A percentile compares a stretch with the other conserved stretches of the same genome.
Conservation (phyloP, 805 yeast species). For the Candida maltosa region DNA sequence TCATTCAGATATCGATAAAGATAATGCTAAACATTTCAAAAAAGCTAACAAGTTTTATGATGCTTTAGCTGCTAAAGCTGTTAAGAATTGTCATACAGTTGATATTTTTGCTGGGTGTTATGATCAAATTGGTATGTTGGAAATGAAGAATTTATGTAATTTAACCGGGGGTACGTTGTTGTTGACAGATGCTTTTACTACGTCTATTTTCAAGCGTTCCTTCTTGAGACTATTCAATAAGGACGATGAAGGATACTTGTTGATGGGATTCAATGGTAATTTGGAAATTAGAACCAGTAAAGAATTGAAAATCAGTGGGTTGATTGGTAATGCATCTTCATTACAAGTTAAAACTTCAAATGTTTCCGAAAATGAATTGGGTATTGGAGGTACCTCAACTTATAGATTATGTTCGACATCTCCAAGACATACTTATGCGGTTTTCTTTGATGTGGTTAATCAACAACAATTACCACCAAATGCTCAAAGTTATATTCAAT, state of each 20-base stretch:
- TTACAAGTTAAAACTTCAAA: slow-evolving; percentile 62
- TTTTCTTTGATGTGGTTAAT: slow-evolving; percentile 77
- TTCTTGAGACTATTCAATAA: slow-evolving; percentile 82
- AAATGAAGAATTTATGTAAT: slow-evolving; percentile 84
- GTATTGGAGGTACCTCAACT: slow-evolving; percentile 87
- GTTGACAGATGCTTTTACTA: slow-evolving; percentile 88
- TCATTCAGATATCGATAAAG: slow-evolving; percentile 93
- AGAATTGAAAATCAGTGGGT: slow-evolving; percentile 86
- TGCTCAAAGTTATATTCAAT: slow-evolving; percentile 56
- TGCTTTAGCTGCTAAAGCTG: slow-evolving; percentile 60
- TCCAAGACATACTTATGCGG: slow-evolving; percentile 84
- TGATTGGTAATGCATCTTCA: slow-evolving; percentile 90
- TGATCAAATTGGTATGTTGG: slow-evolving; percentile 93
- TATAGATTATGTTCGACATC: slow-evolving; percentile 84
- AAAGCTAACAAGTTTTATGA: slow-evolving; percentile 84
- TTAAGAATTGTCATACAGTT: slow-evolving; percentile 75
- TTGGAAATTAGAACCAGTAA: slow-evolving; percentile 83
- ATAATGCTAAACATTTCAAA: slow-evolving; percentile 79
- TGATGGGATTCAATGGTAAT: slow-evolving; percentile 87
- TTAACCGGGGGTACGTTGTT: slow-evolving; percentile 88
- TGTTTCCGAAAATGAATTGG: slow-evolving; percentile 90
- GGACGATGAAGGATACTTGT: slow-evolving; percentile 82
- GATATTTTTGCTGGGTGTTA: slow-evolving; percentile 94
- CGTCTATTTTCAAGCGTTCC: slow-evolving; percentile 91
- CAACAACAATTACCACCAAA: slow-evolving; percentile 30